Conservation (phyloP, 805 yeast genomes). For the Ogataea thermomethanolica region DNA sequence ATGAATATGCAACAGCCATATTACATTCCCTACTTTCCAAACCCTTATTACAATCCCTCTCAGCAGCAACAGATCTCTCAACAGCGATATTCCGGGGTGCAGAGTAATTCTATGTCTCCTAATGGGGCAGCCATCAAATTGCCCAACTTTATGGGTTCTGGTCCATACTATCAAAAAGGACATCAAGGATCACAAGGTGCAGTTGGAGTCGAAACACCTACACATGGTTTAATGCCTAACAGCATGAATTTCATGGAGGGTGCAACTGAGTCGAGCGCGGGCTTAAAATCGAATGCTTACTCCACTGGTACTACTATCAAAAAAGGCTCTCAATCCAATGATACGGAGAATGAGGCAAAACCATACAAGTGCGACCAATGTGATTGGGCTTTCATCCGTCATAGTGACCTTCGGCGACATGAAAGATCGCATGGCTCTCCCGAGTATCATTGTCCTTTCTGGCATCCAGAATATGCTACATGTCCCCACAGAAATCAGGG, state of each 20-base stretch:
- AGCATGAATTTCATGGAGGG: slow-evolving; percentile 10
- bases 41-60: slow-evolving; percentile 20
- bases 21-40: slow-evolving; percentile 24
- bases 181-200: slow-evolving; percentile 11
- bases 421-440: slow-evolving; percentile 64
- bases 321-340: slow-evolving; percentile 18
- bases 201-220: slow-evolving; percentile 3
- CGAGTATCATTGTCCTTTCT: slow-evolving; percentile 67
- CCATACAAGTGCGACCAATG: slow-evolving; percentile 47
- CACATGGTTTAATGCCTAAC: slow-evolving; percentile 4
- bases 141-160: slow-evolving; percentile 15
- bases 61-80: slow-evolving; percentile 22
- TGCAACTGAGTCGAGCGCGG: slow-evolving; percentile 10
- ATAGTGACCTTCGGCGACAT: slow-evolving; percentile 68
- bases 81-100: slow-evolving; percentile 19
- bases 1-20: slow-evolving; percentile 25
- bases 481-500: slow-evolving; percentile 74
- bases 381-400: slow-evolving; percentile 67
- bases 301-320: slow-evolving; percentile 7
- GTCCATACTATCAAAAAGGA: slow-evolving; percentile 14
- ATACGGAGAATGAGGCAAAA: slow-evolving; percentile 21
- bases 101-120: slow-evolving; percentile 10
- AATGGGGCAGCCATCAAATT: slow-evolving; percentile 11
- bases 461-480: slow-evolving; percentile 57
- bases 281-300: slow-evolving; percentile 18